Percentiles rank a stretch among this genome's conserved stretches.
phyloP scores from a whole-genome alignment of 2,329 filamentous ascomycete species.

The Sclerotinia nivalis region DNA sequence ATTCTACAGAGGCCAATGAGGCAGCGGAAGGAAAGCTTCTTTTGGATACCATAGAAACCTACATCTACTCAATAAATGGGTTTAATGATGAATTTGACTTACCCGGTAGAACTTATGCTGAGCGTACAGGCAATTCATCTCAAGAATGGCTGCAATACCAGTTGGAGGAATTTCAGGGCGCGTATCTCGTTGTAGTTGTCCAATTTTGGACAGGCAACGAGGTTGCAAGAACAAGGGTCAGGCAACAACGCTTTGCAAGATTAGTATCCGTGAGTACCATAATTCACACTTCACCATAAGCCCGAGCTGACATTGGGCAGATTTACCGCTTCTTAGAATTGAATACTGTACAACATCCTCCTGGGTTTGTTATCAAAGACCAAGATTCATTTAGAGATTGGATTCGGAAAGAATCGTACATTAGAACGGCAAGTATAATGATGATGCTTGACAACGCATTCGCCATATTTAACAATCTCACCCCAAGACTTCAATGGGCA shows the following conservation, averaged over 20 bases:
- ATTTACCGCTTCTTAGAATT: constrained; percentile 38
- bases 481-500: constrained; percentile 39
- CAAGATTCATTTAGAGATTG: constrained; percentile 36
- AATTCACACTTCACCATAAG: neutral
- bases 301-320: constrained; percentile 25
- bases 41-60: constrained; percentile 37
- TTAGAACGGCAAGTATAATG: constrained; percentile 36
- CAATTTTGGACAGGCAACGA: constrained; percentile 40
- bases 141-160: constrained; percentile 40
- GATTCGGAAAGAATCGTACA: constrained; percentile 38
- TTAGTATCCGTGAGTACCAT: constrained; percentile 35
- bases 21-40: constrained; percentile 33
- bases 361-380: constrained; percentile 33
- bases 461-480: constrained; percentile 41
- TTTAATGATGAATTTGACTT: constrained; percentile 38
- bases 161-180: constrained; percentile 40
- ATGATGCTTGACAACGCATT: constrained; percentile 40
- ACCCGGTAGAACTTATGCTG: constrained; percentile 35
- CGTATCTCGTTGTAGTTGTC: constrained; percentile 39
- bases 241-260: constrained; percentile 38
- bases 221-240: constrained; percentile 36
- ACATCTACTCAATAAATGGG: constrained; percentile 37
- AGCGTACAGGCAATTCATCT: constrained; percentile 31
- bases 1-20: constrained; percentile 34
- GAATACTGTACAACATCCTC: constrained; percentile 35